Conservation (phyloP, 2,329 filamentous ascomycete genomes). For the Cucurbitaria berberidis region DNA sequence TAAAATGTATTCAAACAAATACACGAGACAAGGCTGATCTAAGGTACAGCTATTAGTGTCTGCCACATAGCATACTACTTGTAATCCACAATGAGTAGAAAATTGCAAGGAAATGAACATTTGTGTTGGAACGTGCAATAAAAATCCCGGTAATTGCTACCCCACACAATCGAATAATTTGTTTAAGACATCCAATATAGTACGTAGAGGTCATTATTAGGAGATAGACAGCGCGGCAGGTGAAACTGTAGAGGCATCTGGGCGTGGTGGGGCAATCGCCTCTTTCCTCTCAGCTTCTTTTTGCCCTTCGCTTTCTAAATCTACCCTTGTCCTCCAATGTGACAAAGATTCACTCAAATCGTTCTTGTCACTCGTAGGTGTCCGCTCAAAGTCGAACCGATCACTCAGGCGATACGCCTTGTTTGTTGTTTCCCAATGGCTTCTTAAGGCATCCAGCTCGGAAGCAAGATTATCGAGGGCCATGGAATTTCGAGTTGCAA, state of each 20-base stretch:
- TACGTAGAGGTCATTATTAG: not conserved
- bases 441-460: conserved; percentile 88
- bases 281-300: conserved; percentile 7
- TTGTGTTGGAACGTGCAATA: not conserved
- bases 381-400: conserved; percentile 81
- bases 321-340: conserved; percentile 44
- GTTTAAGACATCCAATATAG: not conserved
- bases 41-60: not conserved
- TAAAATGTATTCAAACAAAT: not conserved
- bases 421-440: conserved; percentile 94
- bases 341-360: conserved; percentile 42
- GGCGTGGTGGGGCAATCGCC: conserved; percentile 2
- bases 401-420: conserved; percentile 92
- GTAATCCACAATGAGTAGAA: not conserved
- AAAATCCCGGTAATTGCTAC: not conserved
- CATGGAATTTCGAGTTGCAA: conserved; percentile 62
- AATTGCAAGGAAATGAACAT: not conserved
- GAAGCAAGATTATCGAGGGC: conserved; percentile 90
- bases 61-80: not conserved
- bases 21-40: not conserved
- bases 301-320: conserved; percentile 36
- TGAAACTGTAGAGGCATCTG: conserved; percentile 2
- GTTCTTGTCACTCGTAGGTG: conserved; percentile 45
- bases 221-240: conserved; percentile 4
- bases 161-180: not conserved